Evolutionary conservation across 495 filamentous ascomycete species (phyloP), one percentile per base, ranked within the genome.

Genomic region (Venustampulla echinocandica): DNA sequence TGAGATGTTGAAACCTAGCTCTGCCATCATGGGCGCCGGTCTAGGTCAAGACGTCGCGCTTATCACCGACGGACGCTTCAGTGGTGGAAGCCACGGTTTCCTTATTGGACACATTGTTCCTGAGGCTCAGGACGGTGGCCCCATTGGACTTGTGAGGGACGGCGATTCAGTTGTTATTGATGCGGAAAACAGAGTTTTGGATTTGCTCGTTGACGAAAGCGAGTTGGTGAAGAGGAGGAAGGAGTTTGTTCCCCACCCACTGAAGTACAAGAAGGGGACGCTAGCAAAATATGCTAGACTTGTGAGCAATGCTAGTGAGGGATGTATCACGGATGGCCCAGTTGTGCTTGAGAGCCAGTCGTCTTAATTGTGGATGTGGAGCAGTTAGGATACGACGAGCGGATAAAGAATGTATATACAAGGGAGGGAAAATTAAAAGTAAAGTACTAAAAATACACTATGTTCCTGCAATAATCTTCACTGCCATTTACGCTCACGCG

Each of bases 1-100:
- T 10, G 85, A 90, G 66, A 89, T 89, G 85, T 65, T 90, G 57
- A 90, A 90, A 64, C 85, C 86, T 33, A 79, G 73, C 44, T 81
- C 80, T 9, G 84, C 84, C 18, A 87, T 90, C 65, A 90, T 90
- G 85, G 85, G 85, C 44, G 82, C 83, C 24, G 86, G 86, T 1
- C 80, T 90, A 10, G 85, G 86, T 22, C 69, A 89, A 51, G 86
- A 90, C 55, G 82, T 90, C 2, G 85, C 85, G 5, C 70, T 90
- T 22, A 75, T 90, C 46, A 90, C 84, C 1, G 84, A 88, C 58
- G 84, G 84, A 11, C 71, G 84, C 11, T 88, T 87, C 71, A 79
- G 76, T 19, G 85, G 85, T 36, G 85, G 85, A 42, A 78, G 72
- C 52, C 84, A 88, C 68, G 84, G 84, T 4, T 88, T 88, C 71